phyloP scores from a whole-genome alignment of 169 alveolate species.

The Cryptosporidium baileyi region DNA sequence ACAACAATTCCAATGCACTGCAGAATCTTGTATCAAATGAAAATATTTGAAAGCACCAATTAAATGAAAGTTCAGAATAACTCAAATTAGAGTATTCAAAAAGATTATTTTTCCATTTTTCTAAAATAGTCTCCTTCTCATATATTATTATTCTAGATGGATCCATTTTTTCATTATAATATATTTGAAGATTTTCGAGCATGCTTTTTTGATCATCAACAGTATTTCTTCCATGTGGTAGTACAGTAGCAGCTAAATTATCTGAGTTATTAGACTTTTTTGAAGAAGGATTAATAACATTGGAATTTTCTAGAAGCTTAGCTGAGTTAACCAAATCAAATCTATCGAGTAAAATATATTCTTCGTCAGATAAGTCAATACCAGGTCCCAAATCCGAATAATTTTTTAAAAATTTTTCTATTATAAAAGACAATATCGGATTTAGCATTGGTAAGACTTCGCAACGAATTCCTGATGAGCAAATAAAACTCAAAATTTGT shows the following conservation, averaged over 20 bases:
- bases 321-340: slow-evolving; percentile 15
- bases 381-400: neutral
- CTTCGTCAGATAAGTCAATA: neutral
- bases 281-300: neutral
- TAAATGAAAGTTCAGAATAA: neutral
- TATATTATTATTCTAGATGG: neutral
- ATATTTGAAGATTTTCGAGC: slow-evolving; percentile 46
- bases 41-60: slow-evolving; percentile 52
- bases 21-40: slow-evolving; percentile 31
- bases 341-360: slow-evolving; percentile 21
- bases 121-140: slow-evolving; percentile 2
- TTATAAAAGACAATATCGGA: slow-evolving; percentile 33
- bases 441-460: neutral
- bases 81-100: slow-evolving; percentile 1
- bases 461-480: neutral
- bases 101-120: slow-evolving; percentile 28
- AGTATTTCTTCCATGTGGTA: slow-evolving; percentile 68
- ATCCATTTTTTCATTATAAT: slow-evolving; percentile 51
- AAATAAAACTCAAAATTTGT: neutral
- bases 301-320: neutral
- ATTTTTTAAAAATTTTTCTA: neutral
- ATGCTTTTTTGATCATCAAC: slow-evolving; percentile 68
- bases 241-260: slow-evolving; percentile 35
- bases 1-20: slow-evolving; percentile 32
- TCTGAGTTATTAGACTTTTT: neutral